A percentile compares a stretch with the other conserved stretches of the same genome.
Conservation (phyloP, 2,329 filamentous ascomycete species). For the Canariomyces notabilis region DNA sequence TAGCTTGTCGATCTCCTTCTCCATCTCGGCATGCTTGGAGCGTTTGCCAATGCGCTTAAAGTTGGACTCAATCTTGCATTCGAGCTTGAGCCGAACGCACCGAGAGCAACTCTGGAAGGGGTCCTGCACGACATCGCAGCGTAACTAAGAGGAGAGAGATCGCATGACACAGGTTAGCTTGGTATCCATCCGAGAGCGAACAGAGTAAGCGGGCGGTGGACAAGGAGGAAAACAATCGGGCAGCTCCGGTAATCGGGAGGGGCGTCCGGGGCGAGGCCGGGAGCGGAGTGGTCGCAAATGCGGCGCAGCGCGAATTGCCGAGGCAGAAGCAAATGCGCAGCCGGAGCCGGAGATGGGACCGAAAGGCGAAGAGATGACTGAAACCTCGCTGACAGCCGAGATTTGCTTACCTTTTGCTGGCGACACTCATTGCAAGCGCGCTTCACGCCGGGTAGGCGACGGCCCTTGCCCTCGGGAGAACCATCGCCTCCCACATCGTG, state of each 20-base stretch:
- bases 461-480: slow-evolving; percentile 25
- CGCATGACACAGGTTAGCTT: slow-evolving; percentile 14
- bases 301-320: slow-evolving; percentile 8
- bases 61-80: slow-evolving; percentile 82
- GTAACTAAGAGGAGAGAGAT: slow-evolving; percentile 45
- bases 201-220: not conserved
- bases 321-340: too few species aligned
- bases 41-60: slow-evolving; percentile 80
- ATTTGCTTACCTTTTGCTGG: slow-evolving; percentile 62
- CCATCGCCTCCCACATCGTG: slow-evolving; percentile 45
- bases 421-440: slow-evolving; percentile 80
- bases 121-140: slow-evolving; percentile 78
- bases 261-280: slow-evolving; percentile 2
- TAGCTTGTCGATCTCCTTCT: slow-evolving; percentile 70
- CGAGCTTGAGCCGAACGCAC: slow-evolving; percentile 72
- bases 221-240: not conserved
- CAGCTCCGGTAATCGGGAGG: slow-evolving; percentile 6
- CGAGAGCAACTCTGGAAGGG: slow-evolving; percentile 73
- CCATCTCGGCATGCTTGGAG: slow-evolving; percentile 80
- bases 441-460: slow-evolving; percentile 64
- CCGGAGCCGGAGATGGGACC: slow-evolving; percentile 1
- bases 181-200: too few species aligned
- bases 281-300: not conserved
- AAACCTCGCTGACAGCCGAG: slow-evolving; percentile 21
- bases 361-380: slow-evolving; percentile 17